A percentile compares a stretch with the other conserved stretches of the same genome.
Evolutionary conservation across 305 asterid genomes (phyloP).

Genomic region (Plantago lanceolata): DNA sequence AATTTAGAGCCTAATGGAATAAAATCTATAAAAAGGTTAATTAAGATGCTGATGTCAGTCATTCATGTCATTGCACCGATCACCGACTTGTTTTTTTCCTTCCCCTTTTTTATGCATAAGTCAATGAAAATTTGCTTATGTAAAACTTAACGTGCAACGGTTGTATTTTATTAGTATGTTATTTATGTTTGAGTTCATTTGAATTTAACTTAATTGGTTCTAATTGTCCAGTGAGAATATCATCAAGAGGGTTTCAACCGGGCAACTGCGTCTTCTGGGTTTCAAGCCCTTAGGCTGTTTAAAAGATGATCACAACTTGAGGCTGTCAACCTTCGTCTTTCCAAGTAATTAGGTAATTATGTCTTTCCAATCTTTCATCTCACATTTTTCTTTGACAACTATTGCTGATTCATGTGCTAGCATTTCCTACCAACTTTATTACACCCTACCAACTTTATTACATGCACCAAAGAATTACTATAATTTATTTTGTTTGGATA

Average conservation of each 20-base stretch:
- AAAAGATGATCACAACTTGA: slow-evolving; percentile 79
- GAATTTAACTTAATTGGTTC: slow-evolving; percentile 17
- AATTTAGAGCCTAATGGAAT: neutral
- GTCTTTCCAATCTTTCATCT: slow-evolving; percentile 18
- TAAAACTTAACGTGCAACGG: slow-evolving; percentile 5
- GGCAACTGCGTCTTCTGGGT: slow-evolving; percentile 82
- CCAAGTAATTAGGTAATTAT: slow-evolving; percentile 83
- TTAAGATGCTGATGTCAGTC: slow-evolving; percentile 9
- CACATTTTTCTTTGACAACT: slow-evolving; percentile 14
- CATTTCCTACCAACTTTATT: slow-evolving; percentile 8
- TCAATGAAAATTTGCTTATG: slow-evolving; percentile 9
- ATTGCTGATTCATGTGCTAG: slow-evolving; percentile 11
- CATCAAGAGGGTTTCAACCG: slow-evolving; percentile 71
- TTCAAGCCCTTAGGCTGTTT: slow-evolving; percentile 92
- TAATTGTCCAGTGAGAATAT: slow-evolving; percentile 56
- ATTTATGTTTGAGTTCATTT: neutral
- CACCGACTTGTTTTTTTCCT: slow-evolving; percentile 10
- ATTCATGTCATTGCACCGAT: slow-evolving; percentile 11
- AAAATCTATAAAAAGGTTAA: neutral
- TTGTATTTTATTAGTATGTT: slow-evolving; percentile 5
- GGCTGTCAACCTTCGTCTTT: slow-evolving; percentile 84
- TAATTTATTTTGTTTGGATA: too few species aligned
- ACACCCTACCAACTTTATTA: slow-evolving; percentile 13
- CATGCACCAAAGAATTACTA: too few species aligned
- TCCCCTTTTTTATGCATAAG: slow-evolving; percentile 9